These are phyloP conservation scores for Globisporangium mamillatum DNA, from an alignment of 352 stramenopile genomes.

Conservation along the genomic window DNA sequence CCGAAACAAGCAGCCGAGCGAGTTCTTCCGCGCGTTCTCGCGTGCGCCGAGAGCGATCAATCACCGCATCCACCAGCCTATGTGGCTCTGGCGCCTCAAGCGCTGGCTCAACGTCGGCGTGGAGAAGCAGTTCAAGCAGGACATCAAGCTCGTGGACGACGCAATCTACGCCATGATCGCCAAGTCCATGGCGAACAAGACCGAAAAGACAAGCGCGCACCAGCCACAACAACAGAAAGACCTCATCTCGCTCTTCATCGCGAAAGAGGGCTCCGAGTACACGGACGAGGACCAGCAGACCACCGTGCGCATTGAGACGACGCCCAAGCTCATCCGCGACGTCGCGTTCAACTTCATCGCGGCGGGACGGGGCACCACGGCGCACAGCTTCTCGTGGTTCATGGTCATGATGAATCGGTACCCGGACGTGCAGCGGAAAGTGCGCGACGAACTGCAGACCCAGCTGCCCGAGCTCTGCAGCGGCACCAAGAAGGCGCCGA, in stretches of 20 bases:
- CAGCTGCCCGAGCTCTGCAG: constrained; percentile 36
- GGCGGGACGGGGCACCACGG: constrained; percentile 72
- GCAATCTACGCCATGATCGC: constrained; percentile 47
- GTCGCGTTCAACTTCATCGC: constrained; percentile 72
- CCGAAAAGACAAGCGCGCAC: background rate
- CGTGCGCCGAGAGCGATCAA: constrained; percentile 23
- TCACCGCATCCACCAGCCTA: constrained; percentile 44
- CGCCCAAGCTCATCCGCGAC: constrained; percentile 49
- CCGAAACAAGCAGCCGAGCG: constrained; percentile 23
- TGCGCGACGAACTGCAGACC: constrained; percentile 44
- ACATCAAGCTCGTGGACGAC: constrained; percentile 31
- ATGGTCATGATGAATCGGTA: constrained; percentile 73
- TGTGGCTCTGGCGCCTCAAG: constrained; percentile 42
- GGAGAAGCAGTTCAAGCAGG: constrained; percentile 35
- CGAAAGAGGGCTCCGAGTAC: constrained; percentile 34
- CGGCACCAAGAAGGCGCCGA: constrained; percentile 20
- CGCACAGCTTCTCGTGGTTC: constrained; percentile 58
- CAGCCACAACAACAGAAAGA: constrained; percentile 16
- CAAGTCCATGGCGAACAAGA: constrained; percentile 32
- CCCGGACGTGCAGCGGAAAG: constrained; percentile 36
- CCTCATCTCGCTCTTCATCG: constrained; percentile 44
- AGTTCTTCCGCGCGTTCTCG: constrained; percentile 35
- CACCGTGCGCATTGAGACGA: constrained; percentile 14
- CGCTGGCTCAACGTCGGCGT: constrained; percentile 23
- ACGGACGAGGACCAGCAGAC: constrained; percentile 15